Base-by-base conservation (phyloP, 495 filamentous ascomycete genomes). In the Penicillium samsonianum region DNA sequence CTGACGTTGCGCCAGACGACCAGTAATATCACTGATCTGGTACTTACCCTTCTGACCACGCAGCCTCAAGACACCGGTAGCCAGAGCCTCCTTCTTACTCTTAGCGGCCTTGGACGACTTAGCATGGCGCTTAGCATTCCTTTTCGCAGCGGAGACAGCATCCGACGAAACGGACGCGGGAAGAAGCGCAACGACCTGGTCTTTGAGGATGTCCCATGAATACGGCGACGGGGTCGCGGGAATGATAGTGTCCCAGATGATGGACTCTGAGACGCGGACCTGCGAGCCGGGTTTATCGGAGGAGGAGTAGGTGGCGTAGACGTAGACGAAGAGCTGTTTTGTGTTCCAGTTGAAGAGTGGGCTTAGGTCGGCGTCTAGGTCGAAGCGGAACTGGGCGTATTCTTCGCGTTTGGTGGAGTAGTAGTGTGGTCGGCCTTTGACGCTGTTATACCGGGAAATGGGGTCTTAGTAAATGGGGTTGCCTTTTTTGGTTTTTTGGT, bases 341-440 rank as follows among this genome's bases (percentile, higher is more conserved):
- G 94, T 99, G 79, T 99, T 99, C 95, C 95, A 99, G 74, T 89
- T 96, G 85, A 96, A 97, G 65, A 99, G 87, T 26, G 88, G 87
- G 54, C 85, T 84, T 50, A 98, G 83, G 75, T 98, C 93, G 35
- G 85, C 83, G 65, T 96, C 87, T 20, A 98, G 84, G 64, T 93
- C 89, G 81, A 98, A 98, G 63, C 86, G 88, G 70, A 98, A 87
- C 65, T 93, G 83, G 59, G 92, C 93, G 71, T 96, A 96, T 75
- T 98, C 93, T 72, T 96, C 92, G 65, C 87, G 89, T 73, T 93
- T 96, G 30, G 83, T 79, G 53, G 87, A 89, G 82, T 96, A 94
- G 82, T 97, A 97, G 72, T 97, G 89, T 46, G 91, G 92, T 20
- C 93, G 84, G 53, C 94, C 94, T 70, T 87, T 87, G 53, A 91